Evolutionary conservation across 345 rosid species (phyloP), one percentile per base, ranked within the genome.

Genomic region (Linum tenue): DNA sequence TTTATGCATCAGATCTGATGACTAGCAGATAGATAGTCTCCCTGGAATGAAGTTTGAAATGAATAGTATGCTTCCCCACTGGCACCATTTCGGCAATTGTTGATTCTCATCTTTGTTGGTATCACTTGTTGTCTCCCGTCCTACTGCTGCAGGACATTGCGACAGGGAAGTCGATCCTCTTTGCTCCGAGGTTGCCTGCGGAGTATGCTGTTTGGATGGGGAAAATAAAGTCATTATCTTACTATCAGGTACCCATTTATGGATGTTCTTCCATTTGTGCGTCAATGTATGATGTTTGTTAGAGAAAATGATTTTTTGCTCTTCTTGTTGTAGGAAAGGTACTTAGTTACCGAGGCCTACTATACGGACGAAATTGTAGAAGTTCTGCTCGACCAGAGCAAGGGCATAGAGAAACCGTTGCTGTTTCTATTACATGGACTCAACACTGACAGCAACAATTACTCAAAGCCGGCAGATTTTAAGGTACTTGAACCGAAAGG

Each of bases 201-300:
- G 96, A 88, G 22, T 86, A 85, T 77, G 96, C 98, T 68, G 91
- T 91, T 51, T 91, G 98, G 96, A 67, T 88, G 77, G 98, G 98
- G 59, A 86, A 86, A 80, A 86, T 91, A 71, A 85, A 85, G 86
- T 80, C 89, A 12, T 58, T 74, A 31, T 73, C 83, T 0, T 75
- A 77, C 80, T 86, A 86, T 64, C 73, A 88, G 96, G 98, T 91
- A 66, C 58, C 60, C 12, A 43, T 39, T 51, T 11, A 63, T 69
- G 3, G 8, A 4, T 67, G 44, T 42, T 16, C 39, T 48, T 53
- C 51, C 35, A 40, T 56, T 40, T 69, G 50, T 69, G 39, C 60
- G 48, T 68, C 63, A 64, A 68, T 48, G 5, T 44, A 37, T 3
- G 40, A 41, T 62, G 39, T 68, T 58, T 70, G 50, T 35, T 65